phyloP scores from a whole-genome alignment of 1,139 yeast species.

The Saccharomycopsis phalli region DNA sequence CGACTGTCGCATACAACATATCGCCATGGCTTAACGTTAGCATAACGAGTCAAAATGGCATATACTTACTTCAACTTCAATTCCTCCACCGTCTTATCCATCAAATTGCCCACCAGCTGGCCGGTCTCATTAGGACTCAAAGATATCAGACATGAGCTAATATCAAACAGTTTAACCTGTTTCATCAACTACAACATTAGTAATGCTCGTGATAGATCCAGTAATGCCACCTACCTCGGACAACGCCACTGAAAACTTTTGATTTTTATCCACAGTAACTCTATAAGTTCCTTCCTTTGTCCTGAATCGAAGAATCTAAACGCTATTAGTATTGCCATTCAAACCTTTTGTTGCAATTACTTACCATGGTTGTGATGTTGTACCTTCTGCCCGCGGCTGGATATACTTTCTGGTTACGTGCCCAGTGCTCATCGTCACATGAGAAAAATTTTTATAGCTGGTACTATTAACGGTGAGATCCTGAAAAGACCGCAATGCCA shows the following conservation, averaged over 20 bases:
- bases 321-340: constrained; percentile 9
- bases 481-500: no score
- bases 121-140: constrained; percentile 44
- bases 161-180: constrained; percentile 24
- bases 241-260: constrained; percentile 42
- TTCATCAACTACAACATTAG: constrained; percentile 19
- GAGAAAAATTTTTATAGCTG: constrained; percentile 2
- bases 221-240: constrained; percentile 29
- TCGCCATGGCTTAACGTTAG: constrained; percentile 57
- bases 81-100: constrained; percentile 38
- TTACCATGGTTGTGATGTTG: no score
- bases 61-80: constrained; percentile 39
- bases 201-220: constrained; percentile 17
- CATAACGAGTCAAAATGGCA: constrained; percentile 7
- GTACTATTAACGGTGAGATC: no score
- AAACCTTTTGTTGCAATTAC: no score
- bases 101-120: constrained; percentile 35
- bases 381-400: no score
- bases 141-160: constrained; percentile 25
- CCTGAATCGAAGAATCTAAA: constrained; percentile 63
- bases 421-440: not conserved
- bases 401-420: no score
- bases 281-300: constrained; percentile 79
- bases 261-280: constrained; percentile 40
- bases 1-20: constrained; percentile 54